Evolutionary conservation across 768 basidiomycete species (phyloP).

Genomic region (Boletales sp.): DNA sequence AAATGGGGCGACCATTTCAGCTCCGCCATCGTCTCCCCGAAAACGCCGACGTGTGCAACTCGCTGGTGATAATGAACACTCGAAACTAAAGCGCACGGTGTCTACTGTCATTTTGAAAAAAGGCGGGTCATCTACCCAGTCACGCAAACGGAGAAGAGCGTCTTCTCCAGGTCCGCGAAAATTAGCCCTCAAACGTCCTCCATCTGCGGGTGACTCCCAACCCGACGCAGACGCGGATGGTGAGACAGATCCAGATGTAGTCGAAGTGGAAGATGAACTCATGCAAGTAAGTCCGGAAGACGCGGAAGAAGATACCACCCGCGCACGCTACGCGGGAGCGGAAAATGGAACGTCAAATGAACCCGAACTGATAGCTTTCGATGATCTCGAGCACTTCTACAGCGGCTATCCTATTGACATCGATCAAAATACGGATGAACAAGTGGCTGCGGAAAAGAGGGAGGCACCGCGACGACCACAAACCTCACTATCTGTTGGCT

Average conservation of each 20-base stretch:
- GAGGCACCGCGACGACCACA: neutral
- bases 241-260: conserved; percentile 32
- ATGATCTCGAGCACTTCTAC: conserved; percentile 31
- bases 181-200: conserved; percentile 10
- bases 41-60: conserved; percentile 25
- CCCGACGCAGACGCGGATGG: conserved; percentile 34
- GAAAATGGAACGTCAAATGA: conserved; percentile 1
- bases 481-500: neutral
- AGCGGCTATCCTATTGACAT: conserved; percentile 29
- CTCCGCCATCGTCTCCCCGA: conserved; percentile 14
- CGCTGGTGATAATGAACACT: conserved; percentile 4
- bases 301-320: conserved; percentile 10
- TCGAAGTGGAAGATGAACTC: conserved; percentile 35
- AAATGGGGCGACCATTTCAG: conserved; percentile 14
- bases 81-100: conserved; percentile 8
- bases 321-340: neutral
- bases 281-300: conserved; percentile 25
- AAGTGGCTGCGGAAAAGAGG: neutral
- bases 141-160: conserved; percentile 24
- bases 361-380: conserved; percentile 17
- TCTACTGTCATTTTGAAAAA: conserved; percentile 11
- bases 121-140: neutral
- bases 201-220: conserved; percentile 28
- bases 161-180: conserved; percentile 27
- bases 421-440: conserved; percentile 21